Evolutionary conservation across 306 rosid genomes (phyloP), one percentile per base, ranked within the genome.

Genomic region (Crataegus laevigata): DNA sequence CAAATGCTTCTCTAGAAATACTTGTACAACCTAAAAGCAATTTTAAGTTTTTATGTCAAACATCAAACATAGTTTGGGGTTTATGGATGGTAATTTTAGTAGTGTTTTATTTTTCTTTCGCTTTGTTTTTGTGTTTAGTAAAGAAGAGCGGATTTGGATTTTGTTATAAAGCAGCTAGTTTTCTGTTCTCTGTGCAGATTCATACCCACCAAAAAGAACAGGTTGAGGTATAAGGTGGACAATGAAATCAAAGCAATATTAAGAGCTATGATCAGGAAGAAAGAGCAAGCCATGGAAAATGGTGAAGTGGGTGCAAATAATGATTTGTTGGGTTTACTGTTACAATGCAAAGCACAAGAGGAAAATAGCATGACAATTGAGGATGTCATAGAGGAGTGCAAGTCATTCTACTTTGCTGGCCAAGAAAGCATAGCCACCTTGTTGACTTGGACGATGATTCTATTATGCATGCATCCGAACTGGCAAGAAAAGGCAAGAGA

Each of bases 311-410:
- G 62, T 60, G 42, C 40, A 28, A 71, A 79, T 30, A 38, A 38
- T 38, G 91, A 85, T 72, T 65, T 88, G 3, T 60, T 88, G 52
- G 76, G 88, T 66, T 66, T 83, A 34, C 51, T 88, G 1, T 50
- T 85, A 28, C 69, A 74, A 15, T 71, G 76, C 68, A 78, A 64
- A 82, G 68, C 68, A 29, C 50, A 79, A 54, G 50, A 47, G 14
- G 32, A 71, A 0, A 75, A 81, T 76, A 30, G 72, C 42, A 17
- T 88, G 74, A 85, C 81, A 45, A 66, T 72, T 3, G 86, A 82
- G 5, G 87, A 86, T 19, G 85, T 86, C 68, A 82, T 86, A 61
- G 90, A 82, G 69, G 92, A 88, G 58, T 88, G 89, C 81, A 88
- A 88, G 63, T 51, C 84, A 61, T 73, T 88, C 79, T 82, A 83